Conservation (phyloP, 768 basidiomycete species). For the Phallus indusiatus region DNA sequence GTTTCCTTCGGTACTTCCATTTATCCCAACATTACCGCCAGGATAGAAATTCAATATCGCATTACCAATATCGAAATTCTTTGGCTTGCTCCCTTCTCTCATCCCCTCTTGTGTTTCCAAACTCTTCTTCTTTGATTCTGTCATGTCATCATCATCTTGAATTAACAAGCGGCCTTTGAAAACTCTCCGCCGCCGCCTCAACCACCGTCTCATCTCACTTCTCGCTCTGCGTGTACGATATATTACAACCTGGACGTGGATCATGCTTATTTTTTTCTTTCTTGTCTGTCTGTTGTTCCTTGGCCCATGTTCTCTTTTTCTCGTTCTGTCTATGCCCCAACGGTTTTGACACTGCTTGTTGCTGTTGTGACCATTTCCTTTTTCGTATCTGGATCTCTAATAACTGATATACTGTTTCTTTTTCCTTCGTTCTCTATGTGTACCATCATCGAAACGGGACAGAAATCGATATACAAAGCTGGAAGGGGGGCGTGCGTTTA, state of each 20-base stretch:
- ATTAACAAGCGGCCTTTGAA: not conserved
- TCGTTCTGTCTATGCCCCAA: not conserved
- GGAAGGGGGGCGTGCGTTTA: no score
- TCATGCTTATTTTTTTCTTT: not conserved
- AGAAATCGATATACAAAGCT: no score
- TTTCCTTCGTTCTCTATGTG: not conserved
- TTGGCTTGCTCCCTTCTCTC: no score
- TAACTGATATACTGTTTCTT: not conserved
- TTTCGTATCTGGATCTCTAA: not conserved
- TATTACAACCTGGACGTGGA: not conserved
- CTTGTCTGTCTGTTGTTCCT: not conserved
- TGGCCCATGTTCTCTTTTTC: not conserved
- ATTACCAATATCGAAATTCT: no score
- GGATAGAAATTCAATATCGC: no score
- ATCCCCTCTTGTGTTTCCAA: no score
- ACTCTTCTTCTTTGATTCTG: no score
- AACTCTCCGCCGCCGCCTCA: not conserved
- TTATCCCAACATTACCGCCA: no score
- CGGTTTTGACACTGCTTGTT: not conserved
- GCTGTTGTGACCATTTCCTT: not conserved
- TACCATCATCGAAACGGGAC: not conserved
- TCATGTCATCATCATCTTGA: no score
- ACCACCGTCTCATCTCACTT: not conserved
- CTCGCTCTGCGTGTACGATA: not conserved
- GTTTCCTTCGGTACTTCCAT: no score